These are phyloP conservation scores for Ephemerocybe angulata DNA, from an alignment of 768 basidiomycete genomes.

Conservation along the genomic window DNA sequence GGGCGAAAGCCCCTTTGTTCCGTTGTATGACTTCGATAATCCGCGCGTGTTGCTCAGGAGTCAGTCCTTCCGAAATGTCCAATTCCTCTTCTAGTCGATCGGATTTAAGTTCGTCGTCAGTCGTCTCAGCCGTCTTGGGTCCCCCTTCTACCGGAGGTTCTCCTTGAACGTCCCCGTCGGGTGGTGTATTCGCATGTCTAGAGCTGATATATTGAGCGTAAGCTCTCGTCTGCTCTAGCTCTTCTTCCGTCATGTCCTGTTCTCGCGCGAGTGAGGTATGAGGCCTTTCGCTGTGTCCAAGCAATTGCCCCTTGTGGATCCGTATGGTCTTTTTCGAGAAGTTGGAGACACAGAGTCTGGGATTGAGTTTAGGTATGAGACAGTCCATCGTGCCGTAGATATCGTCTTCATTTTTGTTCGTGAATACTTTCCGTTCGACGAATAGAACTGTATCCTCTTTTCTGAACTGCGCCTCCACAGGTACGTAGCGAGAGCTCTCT, in stretches of 20 bases:
- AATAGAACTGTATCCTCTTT: too few species aligned
- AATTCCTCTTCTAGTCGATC: constrained; percentile 1
- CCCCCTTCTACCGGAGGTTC: too few species aligned
- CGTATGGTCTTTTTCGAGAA: neutral
- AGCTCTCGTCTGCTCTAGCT: constrained; percentile 1
- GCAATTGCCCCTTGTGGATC: neutral
- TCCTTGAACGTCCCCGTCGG: too few species aligned
- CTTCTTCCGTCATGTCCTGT: neutral
- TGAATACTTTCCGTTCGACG: too few species aligned
- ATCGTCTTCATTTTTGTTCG: too few species aligned
- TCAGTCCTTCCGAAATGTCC: constrained; percentile 10
- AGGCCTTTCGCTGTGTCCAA: too few species aligned
- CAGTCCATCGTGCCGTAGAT: neutral
- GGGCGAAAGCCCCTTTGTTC: constrained; percentile 22
- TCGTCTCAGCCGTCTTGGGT: constrained; percentile 1
- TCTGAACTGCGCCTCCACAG: too few species aligned
- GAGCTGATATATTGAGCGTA: too few species aligned
- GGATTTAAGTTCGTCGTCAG: neutral
- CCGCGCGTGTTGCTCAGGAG: neutral
- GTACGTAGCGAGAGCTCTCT: too few species aligned
- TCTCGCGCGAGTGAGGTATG: too few species aligned
- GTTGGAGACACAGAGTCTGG: neutral
- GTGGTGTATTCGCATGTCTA: too few species aligned
- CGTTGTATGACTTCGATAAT: constrained; percentile 15
- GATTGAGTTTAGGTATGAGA: neutral